Evolutionary conservation across 257 asterid species (phyloP), one percentile per base, ranked within the genome.

Genomic region (Plantago ovata): DNA sequence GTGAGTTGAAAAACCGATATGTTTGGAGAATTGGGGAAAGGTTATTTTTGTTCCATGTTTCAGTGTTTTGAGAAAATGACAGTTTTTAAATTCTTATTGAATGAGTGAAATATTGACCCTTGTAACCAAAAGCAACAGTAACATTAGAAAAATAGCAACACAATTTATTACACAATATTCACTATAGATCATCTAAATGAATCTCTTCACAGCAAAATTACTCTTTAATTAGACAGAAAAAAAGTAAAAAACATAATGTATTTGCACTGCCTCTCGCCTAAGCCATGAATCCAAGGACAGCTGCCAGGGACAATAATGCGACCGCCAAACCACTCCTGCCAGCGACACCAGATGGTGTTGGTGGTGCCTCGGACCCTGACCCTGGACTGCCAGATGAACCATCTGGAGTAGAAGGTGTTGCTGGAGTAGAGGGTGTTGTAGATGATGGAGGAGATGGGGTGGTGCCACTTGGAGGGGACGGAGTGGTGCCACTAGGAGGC

Each of bases 211-310:
- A 21, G 15, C 18, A 7, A n/a, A 23, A 44, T 6, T 19, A 12
- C 7, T 28, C 8, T 3, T 23, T n/a, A 14, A 47, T n/a, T 36
- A 14, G n/a, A n/a, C n/a, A n/a, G n/a, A 19, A 48, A 18, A 8
- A 33, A 36, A 15, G 6, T 15, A 6, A 15, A 38, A 16, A 9
- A 9, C 11, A 41, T 10, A n/a, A 24, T 10, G 5, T 15, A 66
- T 68, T 53, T 64, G 86, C 87, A 81, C 84, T 80, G 95, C 84
- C 87, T 84, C 82, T 78, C 60, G 71, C 96, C 89, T 78, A 78
- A 85, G 82, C 79, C 74, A 74, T 66, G 21, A 68, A 9, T 14
- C 60, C 81, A 64, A 80, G 42, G 65, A 84, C 12, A 60, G 75
- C 81, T 13, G 60, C 84, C 70, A 80, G 49, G 10, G 79, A 65